These are phyloP conservation scores for Isatis tinctoria DNA, from an alignment of 345 rosid species.

Conservation along the genomic window DNA sequence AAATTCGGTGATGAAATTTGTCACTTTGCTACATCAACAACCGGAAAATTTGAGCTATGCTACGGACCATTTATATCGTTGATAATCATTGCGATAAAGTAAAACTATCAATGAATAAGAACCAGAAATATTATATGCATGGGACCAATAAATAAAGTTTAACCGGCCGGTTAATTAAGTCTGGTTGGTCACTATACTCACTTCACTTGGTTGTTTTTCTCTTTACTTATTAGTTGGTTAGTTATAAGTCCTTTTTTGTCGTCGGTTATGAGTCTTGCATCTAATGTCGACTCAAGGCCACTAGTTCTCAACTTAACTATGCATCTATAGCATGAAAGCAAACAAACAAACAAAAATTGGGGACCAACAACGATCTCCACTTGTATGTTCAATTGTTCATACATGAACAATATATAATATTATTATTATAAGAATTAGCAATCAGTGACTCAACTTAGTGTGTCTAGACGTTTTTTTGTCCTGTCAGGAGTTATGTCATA, in stretches of 20 bases:
- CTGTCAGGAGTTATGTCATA: slow-evolving; percentile 18
- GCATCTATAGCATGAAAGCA: background rate
- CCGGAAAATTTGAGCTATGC: background rate
- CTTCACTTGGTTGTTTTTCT: background rate
- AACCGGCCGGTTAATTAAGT: slow-evolving; percentile 20
- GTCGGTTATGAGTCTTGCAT: slow-evolving; percentile 21
- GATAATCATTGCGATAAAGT: background rate
- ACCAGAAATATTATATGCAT: background rate
- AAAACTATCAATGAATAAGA: background rate
- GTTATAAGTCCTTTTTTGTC: slow-evolving; percentile 4
- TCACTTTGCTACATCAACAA: background rate
- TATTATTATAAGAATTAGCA: background rate
- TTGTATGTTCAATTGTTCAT: too few relatives aligned
- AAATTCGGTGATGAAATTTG: background rate
- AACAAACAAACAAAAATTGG: background rate
- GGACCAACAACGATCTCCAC: too few relatives aligned
- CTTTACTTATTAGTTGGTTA: background rate
- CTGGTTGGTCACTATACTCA: background rate
- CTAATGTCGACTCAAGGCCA: background rate
- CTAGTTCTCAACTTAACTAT: background rate
- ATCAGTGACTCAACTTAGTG: slow-evolving; percentile 4
- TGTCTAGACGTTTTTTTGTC: slow-evolving; percentile 5
- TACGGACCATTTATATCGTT: background rate
- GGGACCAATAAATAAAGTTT: slow-evolving; percentile 4
- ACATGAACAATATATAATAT: slow-evolving; percentile 1